These are phyloP conservation scores for Solanum ahanhuiri DNA, from an alignment of 257 asterid genomes.

Conservation along the genomic window DNA sequence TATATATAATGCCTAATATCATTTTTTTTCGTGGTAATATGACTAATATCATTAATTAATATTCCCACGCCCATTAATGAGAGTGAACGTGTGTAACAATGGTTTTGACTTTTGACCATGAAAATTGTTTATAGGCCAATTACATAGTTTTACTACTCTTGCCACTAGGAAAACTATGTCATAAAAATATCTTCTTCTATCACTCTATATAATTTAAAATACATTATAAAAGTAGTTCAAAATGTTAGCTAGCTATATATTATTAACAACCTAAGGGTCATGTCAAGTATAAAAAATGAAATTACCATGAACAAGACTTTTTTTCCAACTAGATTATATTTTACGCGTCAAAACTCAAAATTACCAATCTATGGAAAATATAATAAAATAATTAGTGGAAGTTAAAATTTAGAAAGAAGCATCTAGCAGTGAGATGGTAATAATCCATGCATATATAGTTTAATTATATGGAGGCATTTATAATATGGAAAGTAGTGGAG, in stretches of 20 bases:
- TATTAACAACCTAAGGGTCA: neutral
- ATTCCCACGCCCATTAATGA: neutral
- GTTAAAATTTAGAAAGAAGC: neutral
- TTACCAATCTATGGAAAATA: neutral
- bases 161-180: neutral
- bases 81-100: neutral
- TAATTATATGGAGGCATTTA: slow-evolving; percentile 18
- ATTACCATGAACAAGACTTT: neutral
- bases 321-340: neutral
- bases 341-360: neutral
- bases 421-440: neutral
- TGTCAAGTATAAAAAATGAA: neutral
- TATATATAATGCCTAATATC: too few relatives aligned
- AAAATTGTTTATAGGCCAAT: neutral
- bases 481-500: slow-evolving; percentile 44
- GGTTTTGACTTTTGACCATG: neutral
- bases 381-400: neutral
- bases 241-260: neutral
- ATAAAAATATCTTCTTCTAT: too few relatives aligned
- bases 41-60: neutral
- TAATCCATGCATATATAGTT: neutral
- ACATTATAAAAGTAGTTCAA: neutral
- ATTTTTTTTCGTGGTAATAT: neutral
- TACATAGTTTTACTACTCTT: neutral
- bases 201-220: neutral